phyloP scores from a whole-genome alignment of 176 grass and related monocot species.

The Oryza brachyantha region DNA sequence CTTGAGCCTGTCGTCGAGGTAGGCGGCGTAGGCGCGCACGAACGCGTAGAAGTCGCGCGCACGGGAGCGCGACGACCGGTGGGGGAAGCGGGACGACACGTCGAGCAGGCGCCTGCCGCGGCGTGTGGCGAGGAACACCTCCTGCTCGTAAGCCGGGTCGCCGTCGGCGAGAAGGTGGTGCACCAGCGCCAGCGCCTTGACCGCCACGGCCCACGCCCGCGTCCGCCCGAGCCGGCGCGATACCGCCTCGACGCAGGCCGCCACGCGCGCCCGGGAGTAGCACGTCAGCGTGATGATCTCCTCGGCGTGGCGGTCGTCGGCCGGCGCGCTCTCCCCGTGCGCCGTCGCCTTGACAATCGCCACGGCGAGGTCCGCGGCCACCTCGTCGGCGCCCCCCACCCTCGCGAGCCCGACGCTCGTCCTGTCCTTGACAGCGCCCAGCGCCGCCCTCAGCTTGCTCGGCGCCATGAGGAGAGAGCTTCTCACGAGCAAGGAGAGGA shows the following conservation, averaged over 20 bases:
- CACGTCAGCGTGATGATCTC: conserved; percentile 69
- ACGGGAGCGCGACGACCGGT: conserved; percentile 31
- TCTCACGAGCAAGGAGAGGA: not conserved
- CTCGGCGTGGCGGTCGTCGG: conserved; percentile 49
- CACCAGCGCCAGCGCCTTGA: conserved; percentile 65
- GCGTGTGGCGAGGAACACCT: conserved; percentile 61
- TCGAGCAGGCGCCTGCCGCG: conserved; percentile 59
- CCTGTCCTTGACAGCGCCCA: conserved; percentile 70
- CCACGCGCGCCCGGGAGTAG: conserved; percentile 56
- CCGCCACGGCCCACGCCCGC: conserved; percentile 53
- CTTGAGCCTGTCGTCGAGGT: conserved; percentile 71
- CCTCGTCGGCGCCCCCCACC: conserved; percentile 35
- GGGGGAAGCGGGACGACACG: conserved; percentile 49
- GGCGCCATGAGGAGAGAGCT: conserved; percentile 41
- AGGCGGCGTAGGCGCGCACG: conserved; percentile 60
- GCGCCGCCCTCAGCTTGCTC: conserved; percentile 55
- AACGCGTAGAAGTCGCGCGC: conserved; percentile 60
- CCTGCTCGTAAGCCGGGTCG: conserved; percentile 61
- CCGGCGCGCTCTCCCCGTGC: conserved; percentile 53
- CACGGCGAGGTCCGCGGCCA: conserved; percentile 51
- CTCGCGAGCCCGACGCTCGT: conserved; percentile 56
- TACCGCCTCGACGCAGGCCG: conserved; percentile 50
- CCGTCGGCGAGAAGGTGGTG: conserved; percentile 73
- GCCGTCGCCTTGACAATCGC: conserved; percentile 65
- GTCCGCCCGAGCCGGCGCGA: conserved; percentile 60